Conservation (phyloP, 108 stramenopile species). For the Skeletonema potamos region DNA sequence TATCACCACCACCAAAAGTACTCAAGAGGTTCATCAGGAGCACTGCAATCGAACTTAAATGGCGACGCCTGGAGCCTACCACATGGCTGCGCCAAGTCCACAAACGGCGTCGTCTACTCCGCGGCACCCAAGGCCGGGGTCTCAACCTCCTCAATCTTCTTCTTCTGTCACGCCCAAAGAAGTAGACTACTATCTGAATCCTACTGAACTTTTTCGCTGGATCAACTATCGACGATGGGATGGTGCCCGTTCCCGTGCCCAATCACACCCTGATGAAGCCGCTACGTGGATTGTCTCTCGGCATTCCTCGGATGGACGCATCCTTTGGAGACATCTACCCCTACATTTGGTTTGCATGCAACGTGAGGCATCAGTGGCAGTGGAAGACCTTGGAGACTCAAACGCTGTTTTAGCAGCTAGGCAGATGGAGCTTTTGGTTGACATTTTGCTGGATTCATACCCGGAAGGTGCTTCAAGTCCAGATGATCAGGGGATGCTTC, state of each 20-base stretch:
- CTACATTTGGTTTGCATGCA: conserved; percentile 55
- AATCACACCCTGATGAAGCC: conserved; percentile 46
- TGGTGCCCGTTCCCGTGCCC: conserved; percentile 49
- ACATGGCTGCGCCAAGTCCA: neutral
- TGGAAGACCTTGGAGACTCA: conserved; percentile 25
- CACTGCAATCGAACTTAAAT: no score
- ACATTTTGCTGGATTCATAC: conserved; percentile 45
- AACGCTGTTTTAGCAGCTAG: conserved; percentile 28
- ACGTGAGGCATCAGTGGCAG: conserved; percentile 33
- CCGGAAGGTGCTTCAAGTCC: conserved; percentile 51
- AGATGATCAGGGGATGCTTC: conserved; percentile 53
- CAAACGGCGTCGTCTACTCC: neutral
- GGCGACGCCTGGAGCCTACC: neutral
- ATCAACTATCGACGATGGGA: conserved; percentile 69
- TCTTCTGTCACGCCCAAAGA: conserved; percentile 32
- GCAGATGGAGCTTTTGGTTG: conserved; percentile 44
- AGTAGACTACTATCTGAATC: conserved; percentile 61
- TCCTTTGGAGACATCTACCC: conserved; percentile 48
- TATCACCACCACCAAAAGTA: no score
- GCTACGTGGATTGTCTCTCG: conserved; percentile 49
- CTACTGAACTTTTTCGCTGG: conserved; percentile 64
- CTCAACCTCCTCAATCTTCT: neutral
- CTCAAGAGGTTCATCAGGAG: no score
- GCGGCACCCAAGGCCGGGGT: neutral
- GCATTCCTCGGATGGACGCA: conserved; percentile 35